Percentiles rank a stretch among this genome's conserved stretches.
phyloP scores from a whole-genome alignment of 2,329 filamentous ascomycete species.

The Trichoderma hamatum region DNA sequence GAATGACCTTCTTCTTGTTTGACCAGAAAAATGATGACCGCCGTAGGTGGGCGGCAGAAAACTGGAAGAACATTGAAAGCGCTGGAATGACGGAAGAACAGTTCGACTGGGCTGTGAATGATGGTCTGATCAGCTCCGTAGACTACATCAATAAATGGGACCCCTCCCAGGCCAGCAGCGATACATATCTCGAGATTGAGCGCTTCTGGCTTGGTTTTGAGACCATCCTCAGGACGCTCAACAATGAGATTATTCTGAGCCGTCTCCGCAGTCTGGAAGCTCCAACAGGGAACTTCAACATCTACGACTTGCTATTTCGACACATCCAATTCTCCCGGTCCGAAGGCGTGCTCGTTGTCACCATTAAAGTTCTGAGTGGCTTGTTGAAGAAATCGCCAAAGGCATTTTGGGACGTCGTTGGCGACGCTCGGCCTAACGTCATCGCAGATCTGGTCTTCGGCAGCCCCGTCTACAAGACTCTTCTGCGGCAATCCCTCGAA shows the following conservation, averaged over 20 bases:
- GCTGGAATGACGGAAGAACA: slow-evolving; percentile 67
- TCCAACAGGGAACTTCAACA: slow-evolving; percentile 61
- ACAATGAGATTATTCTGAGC: slow-evolving; percentile 73
- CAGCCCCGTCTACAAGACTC: slow-evolving; percentile 65
- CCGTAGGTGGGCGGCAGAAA: slow-evolving; percentile 44
- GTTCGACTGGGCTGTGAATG: slow-evolving; percentile 85
- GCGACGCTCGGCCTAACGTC: slow-evolving; percentile 75
- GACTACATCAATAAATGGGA: slow-evolving; percentile 59
- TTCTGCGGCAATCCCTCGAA: slow-evolving; percentile 64
- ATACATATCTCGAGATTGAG: slow-evolving; percentile 55
- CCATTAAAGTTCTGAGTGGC: slow-evolving; percentile 70
- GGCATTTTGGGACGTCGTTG: slow-evolving; percentile 88
- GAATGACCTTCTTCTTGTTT: slow-evolving; percentile 84
- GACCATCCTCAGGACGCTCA: slow-evolving; percentile 72
- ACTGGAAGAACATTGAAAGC: slow-evolving; percentile 55
- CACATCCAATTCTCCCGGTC: slow-evolving; percentile 56
- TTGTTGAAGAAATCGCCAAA: slow-evolving; percentile 75
- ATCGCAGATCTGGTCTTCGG: slow-evolving; percentile 84
- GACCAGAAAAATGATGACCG: slow-evolving; percentile 59
- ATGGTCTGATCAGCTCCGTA: slow-evolving; percentile 70
- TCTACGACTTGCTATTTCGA: slow-evolving; percentile 63
- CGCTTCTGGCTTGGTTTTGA: slow-evolving; percentile 80
- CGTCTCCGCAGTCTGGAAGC: slow-evolving; percentile 78
- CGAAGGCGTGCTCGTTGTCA: slow-evolving; percentile 64
- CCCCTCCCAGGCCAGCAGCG: slow-evolving; percentile 38